Evolutionary conservation across 2,329 filamentous ascomycete species (phyloP), one percentile per base, ranked within the genome.

Genomic region (Aspergillus phoenicis): DNA sequence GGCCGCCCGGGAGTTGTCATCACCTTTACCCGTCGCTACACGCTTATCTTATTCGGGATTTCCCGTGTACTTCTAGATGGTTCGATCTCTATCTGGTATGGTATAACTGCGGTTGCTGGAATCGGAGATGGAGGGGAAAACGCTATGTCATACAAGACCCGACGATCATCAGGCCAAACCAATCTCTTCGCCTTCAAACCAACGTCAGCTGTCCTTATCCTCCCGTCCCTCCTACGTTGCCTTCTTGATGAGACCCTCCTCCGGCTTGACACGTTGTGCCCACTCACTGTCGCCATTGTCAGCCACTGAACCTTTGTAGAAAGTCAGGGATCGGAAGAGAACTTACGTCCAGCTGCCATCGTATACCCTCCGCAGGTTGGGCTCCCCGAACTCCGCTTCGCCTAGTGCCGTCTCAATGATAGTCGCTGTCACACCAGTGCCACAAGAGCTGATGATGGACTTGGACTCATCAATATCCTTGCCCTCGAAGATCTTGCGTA

Each of bases 301-400:
- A 66, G 58, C 53, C 39, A 47, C 51, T 24, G 15, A 13, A 52
- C 13, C 8, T 28, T 36, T n/a, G 24, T 39, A 48, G 51, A 20
- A 49, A 24, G 20, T 17, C 53, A 33, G 15, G 52, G 41, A 52
- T n/a, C 47, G 28, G n/a, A 48, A 33, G 52, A 33, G 45, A 41
- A 89, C 91, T 87, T 82, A 96, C 85, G 95, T 98, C 95, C 95
- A 99, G 77, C 93, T 97, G 52, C 95, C 95, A 75, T 99, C 95
- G 71, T 99, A 99, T 22, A 99, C 83, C 72, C 85, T 88, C 67
- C 91, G 86, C 58, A 85, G 85, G 62, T 88, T 84, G 0, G 85
- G 78, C 4, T 85, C 81, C 2, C 90, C 91, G 72, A 87, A 93
- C 1, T 88, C 89, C 22, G 93, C 91, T 75, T 92, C 88, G 30